Evolutionary conservation across 371 early-diverging fungal genomes (phyloP).

Genomic region (Globomyces sp.): DNA sequence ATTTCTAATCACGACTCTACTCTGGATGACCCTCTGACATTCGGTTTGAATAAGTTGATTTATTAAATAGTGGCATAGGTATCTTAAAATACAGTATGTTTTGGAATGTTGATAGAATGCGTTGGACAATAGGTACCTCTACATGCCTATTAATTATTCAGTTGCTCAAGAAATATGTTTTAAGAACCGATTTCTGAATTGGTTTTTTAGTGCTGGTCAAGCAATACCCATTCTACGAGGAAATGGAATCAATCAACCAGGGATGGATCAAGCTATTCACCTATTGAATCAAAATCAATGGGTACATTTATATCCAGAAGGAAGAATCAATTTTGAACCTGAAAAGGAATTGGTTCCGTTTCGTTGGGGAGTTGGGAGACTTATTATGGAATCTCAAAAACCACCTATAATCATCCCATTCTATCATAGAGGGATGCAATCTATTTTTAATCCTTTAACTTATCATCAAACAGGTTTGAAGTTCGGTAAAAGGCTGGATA

Average conservation of each 20-base stretch:
- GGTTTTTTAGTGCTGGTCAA: conserved; percentile 76
- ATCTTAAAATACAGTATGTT: neutral
- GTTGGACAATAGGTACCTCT: conserved; percentile 71
- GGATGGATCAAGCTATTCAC: conserved; percentile 71
- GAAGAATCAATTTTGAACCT: conserved; percentile 63
- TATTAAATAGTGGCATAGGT: neutral
- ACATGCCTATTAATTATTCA: too few species aligned
- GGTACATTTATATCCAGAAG: conserved; percentile 86
- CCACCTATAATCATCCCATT: conserved; percentile 69
- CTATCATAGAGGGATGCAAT: conserved; percentile 60
- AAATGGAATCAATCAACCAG: conserved; percentile 80
- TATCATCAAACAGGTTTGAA: conserved; percentile 22
- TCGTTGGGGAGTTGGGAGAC: conserved; percentile 84
- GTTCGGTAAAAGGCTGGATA: conserved; percentile 24
- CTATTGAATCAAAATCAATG: conserved; percentile 58
- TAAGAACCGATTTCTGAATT: conserved; percentile 48
- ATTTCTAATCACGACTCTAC: conserved; percentile 57
- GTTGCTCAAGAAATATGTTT: conserved; percentile 79
- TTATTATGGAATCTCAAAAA: conserved; percentile 72
- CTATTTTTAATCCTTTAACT: conserved; percentile 40
- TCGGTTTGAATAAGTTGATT: conserved; percentile 14
- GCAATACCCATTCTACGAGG: conserved; percentile 83
- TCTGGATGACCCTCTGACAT: conserved; percentile 81
- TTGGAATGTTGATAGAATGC: conserved; percentile 47
- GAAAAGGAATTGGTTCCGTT: conserved; percentile 59